These are phyloP conservation scores for Ophiostoma novo-ulmi DNA, from an alignment of 2,329 filamentous ascomycete species.

Conservation along the genomic window DNA sequence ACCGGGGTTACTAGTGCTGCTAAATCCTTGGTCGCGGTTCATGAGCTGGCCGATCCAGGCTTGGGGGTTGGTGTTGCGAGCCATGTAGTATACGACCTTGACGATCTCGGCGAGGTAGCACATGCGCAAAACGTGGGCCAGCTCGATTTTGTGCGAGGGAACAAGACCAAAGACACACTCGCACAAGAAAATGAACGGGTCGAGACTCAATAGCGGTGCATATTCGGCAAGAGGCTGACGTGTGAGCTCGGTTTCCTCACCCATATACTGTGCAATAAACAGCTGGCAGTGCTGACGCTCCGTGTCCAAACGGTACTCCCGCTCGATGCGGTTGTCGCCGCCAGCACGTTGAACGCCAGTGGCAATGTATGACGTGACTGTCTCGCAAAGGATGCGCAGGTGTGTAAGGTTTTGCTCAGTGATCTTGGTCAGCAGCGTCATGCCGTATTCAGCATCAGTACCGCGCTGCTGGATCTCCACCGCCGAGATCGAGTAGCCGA, in stretches of 20 bases:
- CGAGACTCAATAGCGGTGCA: conserved; percentile 59
- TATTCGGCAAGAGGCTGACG: conserved; percentile 44
- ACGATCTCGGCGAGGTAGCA: conserved; percentile 90
- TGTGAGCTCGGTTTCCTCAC: conserved; percentile 39
- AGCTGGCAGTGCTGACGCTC: conserved; percentile 70
- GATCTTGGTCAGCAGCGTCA: conserved; percentile 75
- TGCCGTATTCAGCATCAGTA: conserved; percentile 64
- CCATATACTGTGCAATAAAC: conserved; percentile 58
- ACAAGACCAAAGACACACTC: conserved; percentile 69
- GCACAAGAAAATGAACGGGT: conserved; percentile 74
- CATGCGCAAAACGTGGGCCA: conserved; percentile 72
- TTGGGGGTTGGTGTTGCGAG: conserved; percentile 48
- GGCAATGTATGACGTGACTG: conserved; percentile 75
- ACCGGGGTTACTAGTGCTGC: conserved; percentile 42
- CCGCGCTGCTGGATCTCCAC: conserved; percentile 91
- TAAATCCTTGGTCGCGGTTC: conserved; percentile 32
- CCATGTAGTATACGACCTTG: conserved; percentile 64
- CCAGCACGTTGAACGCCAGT: conserved; percentile 63
- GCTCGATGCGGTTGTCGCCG: conserved; percentile 56
- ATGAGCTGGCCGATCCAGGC: conserved; percentile 46
- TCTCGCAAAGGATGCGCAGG: conserved; percentile 82
- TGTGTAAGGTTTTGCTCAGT: conserved; percentile 80
- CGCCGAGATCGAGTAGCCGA: conserved; percentile 81
- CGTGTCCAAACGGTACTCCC: conserved; percentile 63
- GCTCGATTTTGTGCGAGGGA: conserved; percentile 63